These are phyloP conservation scores for Fusarium nodosum DNA, from an alignment of 2,329 filamentous ascomycete species.

Conservation along the genomic window DNA sequence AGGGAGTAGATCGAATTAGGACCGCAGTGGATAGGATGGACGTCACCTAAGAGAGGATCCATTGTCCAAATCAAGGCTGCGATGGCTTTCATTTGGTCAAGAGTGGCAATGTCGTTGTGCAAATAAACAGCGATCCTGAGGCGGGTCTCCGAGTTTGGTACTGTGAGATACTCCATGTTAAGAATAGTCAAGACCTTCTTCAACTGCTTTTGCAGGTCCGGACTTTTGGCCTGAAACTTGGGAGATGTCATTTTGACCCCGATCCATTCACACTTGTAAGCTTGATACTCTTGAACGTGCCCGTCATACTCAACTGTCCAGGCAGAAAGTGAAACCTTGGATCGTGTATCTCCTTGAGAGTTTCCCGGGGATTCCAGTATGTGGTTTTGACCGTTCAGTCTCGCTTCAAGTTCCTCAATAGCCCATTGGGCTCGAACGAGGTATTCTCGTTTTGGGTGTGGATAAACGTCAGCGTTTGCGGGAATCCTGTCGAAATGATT, in stretches of 20 bases:
- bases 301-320: conserved; percentile 29
- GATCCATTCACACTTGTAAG: conserved; percentile 28
- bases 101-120: not conserved
- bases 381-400: not conserved
- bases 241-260: conserved; percentile 37
- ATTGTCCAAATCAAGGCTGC: conserved; percentile 32
- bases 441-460: not conserved
- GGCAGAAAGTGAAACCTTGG: not conserved
- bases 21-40: conserved; percentile 39
- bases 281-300: conserved; percentile 23
- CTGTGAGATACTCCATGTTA: conserved; percentile 8
- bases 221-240: not conserved
- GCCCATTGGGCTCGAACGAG: conserved; percentile 19
- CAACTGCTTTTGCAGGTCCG: not conserved
- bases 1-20: conserved; percentile 32
- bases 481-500: not conserved
- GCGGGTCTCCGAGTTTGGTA: conserved; percentile 29
- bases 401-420: conserved; percentile 10
- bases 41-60: conserved; percentile 28
- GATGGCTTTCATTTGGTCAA: conserved; percentile 24
- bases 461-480: not conserved
- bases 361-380: not conserved
- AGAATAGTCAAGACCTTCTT: conserved; percentile 16
- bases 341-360: not conserved
- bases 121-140: conserved; percentile 17